Percentiles rank a stretch among this genome's conserved stretches.
Conservation (phyloP, 2,329 filamentous ascomycete species). For the Fusarium subtropicale region DNA sequence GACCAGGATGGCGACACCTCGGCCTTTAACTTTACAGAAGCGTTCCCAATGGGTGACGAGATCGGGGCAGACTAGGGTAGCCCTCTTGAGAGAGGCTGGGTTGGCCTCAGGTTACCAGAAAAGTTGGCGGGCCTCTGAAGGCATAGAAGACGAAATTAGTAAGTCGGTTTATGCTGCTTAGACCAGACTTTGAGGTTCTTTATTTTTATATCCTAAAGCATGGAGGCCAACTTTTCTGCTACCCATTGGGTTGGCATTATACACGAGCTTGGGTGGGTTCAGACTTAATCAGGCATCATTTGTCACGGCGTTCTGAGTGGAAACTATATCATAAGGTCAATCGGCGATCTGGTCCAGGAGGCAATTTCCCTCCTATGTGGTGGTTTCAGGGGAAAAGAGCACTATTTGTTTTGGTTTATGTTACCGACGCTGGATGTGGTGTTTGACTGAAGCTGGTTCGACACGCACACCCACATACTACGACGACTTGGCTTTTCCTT, state of each 20-base stretch:
- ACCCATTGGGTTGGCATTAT: conserved; percentile 36
- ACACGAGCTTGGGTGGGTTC: conserved; percentile 50
- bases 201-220: too few species aligned
- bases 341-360: conserved; percentile 53
- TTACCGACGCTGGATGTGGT: conserved; percentile 35
- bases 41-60: conserved; percentile 66
- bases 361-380: conserved; percentile 46
- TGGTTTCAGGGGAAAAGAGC: conserved; percentile 52
- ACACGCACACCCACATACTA: conserved; percentile 14
- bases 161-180: too few species aligned
- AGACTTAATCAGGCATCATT: conserved; percentile 56
- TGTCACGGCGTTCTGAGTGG: conserved; percentile 55
- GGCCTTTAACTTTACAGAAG: conserved; percentile 66
- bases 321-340: conserved; percentile 56
- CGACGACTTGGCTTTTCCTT: conserved; percentile 35
- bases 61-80: conserved; percentile 66
- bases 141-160: too few species aligned
- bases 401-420: conserved; percentile 42
- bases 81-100: conserved; percentile 36
- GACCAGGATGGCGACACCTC: conserved; percentile 61
- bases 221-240: too few species aligned
- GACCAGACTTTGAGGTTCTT: too few species aligned
- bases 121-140: too few species aligned
- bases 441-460: conserved; percentile 31
- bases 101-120: conserved; percentile 8